These are phyloP conservation scores for Sphagnum contortum DNA, from an alignment of 225 moss, liverwort and hornwort genomes.

Conservation along the genomic window DNA sequence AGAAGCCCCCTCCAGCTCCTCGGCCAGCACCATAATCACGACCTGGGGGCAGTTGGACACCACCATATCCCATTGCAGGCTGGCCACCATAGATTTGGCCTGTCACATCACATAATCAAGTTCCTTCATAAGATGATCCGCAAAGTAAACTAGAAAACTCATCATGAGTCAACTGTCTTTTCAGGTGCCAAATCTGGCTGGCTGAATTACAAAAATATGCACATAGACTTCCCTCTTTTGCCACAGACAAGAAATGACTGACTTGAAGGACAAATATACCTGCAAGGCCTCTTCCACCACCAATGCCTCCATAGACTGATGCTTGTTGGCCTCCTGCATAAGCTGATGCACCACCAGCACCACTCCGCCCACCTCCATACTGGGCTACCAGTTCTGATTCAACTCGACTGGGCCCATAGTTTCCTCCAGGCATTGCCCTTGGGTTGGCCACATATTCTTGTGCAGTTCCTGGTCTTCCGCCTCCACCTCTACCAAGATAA, in stretches of 20 bases:
- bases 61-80: conserved; percentile 85
- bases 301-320: conserved; percentile 76
- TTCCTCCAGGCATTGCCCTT: conserved; percentile 62
- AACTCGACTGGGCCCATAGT: conserved; percentile 69
- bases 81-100: conserved; percentile 75
- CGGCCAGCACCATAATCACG: conserved; percentile 96
- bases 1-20: conserved; percentile 85
- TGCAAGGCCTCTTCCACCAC: conserved; percentile 72
- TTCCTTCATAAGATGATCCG: too few relatives aligned
- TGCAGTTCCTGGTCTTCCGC: conserved; percentile 41
- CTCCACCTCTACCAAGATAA: conserved; percentile 65
- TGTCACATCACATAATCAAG: conserved; percentile 6
- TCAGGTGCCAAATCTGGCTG: too few relatives aligned
- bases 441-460: conserved; percentile 82
- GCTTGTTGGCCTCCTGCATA: conserved; percentile 78
- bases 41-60: conserved; percentile 88
- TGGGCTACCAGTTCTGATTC: conserved; percentile 94
- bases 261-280: conserved; percentile 8
- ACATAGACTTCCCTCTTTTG: too few relatives aligned
- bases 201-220: too few relatives aligned
- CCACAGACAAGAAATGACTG: too few relatives aligned
- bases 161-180: too few relatives aligned
- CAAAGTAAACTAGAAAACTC: too few relatives aligned
- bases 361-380: conserved; percentile 82
- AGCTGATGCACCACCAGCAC: conserved; percentile 41